A percentile compares a stretch with the other conserved stretches of the same genome.
Conservation (phyloP, 2,329 filamentous ascomycete genomes). For the Amylocarpus encephaloides region DNA sequence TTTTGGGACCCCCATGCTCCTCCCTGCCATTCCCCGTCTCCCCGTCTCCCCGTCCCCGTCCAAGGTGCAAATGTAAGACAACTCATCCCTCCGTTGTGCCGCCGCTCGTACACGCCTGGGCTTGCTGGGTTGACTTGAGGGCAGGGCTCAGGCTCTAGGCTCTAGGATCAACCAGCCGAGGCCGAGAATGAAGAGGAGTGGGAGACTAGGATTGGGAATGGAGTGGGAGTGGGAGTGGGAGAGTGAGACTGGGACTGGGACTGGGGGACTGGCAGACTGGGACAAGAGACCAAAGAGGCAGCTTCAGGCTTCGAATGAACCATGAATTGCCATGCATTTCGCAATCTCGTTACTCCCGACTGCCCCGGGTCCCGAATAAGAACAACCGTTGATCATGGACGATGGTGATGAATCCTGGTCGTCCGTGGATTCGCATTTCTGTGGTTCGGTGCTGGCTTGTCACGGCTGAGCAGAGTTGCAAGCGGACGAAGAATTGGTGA, state of each 20-base stretch:
- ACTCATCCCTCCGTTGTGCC: constrained; percentile 19
- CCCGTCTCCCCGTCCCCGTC: no score
- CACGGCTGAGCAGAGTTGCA: no score
- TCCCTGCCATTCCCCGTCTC: constrained; percentile 5
- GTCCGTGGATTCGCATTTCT: no score
- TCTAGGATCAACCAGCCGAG: constrained; percentile 1
- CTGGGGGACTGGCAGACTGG: no score
- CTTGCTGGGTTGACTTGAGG: background rate
- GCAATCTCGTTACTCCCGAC: background rate
- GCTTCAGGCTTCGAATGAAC: background rate
- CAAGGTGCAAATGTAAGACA: constrained; percentile 16
- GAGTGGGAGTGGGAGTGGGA: no score
- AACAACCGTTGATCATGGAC: no score
- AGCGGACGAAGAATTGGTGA: no score
- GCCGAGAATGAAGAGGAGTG: constrained; percentile 11
- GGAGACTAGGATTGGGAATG: no score
- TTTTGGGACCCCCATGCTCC: constrained; percentile 1
- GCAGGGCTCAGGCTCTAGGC: background rate
- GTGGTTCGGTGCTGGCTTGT: no score
- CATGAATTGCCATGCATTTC: constrained; percentile 2
- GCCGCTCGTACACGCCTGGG: constrained; percentile 12
- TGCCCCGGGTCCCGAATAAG: no score
- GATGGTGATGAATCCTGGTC: no score
- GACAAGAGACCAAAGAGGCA: constrained; percentile 2
- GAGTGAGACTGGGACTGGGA: no score